Conservation (phyloP, 1,139 yeast species). For the Hyphopichia buzzinii region DNA sequence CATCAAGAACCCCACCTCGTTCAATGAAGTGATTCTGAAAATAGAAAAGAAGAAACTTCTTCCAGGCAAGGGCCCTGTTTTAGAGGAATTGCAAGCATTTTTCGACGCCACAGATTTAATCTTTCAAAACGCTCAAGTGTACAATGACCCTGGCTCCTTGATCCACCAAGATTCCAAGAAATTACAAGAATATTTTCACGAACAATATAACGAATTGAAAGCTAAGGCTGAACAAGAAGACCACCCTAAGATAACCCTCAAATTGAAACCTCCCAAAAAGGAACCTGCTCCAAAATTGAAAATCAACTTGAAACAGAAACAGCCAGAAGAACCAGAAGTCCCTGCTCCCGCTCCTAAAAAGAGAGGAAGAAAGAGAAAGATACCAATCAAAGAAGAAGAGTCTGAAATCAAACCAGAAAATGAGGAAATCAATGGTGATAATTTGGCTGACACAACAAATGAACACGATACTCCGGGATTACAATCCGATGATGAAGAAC, state of each 20-base stretch:
- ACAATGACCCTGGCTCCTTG: constrained; percentile 54
- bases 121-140: constrained; percentile 56
- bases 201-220: constrained; percentile 26
- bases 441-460: constrained; percentile 4
- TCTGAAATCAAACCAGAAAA: constrained; percentile 16
- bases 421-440: constrained; percentile 7
- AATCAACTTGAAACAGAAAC: constrained; percentile 18
- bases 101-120: constrained; percentile 48
- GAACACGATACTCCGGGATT: constrained; percentile 1
- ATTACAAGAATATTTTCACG: constrained; percentile 35
- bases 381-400: constrained; percentile 9
- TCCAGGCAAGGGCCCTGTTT: constrained; percentile 21
- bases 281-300: constrained; percentile 22
- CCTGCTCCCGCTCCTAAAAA: constrained; percentile 16
- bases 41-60: constrained; percentile 42
- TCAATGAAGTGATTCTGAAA: constrained; percentile 41
- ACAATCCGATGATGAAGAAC: constrained; percentile 12
- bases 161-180: constrained; percentile 56
- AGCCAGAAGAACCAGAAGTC: constrained; percentile 12
- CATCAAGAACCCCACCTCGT: constrained; percentile 57
- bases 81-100: constrained; percentile 47
- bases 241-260: constrained; percentile 23
- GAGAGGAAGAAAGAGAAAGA: constrained; percentile 21
- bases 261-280: constrained; percentile 18
- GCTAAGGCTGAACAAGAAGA: constrained; percentile 13